A percentile compares a stretch with the other conserved stretches of the same genome.
Conservation (phyloP, 768 basidiomycete genomes). For the Infundibulicybe gibba region DNA sequence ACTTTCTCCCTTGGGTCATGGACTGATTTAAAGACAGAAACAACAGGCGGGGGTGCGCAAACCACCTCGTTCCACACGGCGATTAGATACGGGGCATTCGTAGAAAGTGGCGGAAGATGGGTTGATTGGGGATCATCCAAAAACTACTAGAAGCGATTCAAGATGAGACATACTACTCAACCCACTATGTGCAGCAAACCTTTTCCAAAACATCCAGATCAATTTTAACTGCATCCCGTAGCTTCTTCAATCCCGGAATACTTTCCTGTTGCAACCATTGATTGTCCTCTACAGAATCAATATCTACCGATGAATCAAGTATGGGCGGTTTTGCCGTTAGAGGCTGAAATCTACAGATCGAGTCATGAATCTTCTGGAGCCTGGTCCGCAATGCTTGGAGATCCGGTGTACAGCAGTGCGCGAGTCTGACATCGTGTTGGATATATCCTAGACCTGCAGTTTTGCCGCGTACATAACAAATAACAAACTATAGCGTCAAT, state of each 20-base stretch:
- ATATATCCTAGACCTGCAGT: too few species aligned
- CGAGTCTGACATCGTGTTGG: too few species aligned
- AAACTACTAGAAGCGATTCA: conserved; percentile 51
- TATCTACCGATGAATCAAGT: conserved; percentile 39
- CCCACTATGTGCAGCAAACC: conserved; percentile 21
- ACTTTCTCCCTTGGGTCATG: conserved; percentile 15
- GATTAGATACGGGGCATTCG: conserved; percentile 77
- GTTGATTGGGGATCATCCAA: conserved; percentile 43
- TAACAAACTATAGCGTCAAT: too few species aligned
- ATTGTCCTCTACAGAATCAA: conserved; percentile 30
- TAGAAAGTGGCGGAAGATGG: conserved; percentile 52
- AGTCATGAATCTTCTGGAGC: conserved; percentile 29
- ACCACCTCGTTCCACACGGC: conserved; percentile 82
- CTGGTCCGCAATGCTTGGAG: conserved; percentile 23
- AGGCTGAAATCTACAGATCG: conserved; percentile 35
- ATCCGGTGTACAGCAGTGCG: conserved; percentile 19
- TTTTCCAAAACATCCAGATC: conserved; percentile 43
- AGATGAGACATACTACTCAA: conserved; percentile 5
- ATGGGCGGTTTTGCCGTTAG: conserved; percentile 35
- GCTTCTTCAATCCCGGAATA: conserved; percentile 42
- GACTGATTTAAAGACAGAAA: conserved; percentile 58
- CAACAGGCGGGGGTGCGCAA: conserved; percentile 52
- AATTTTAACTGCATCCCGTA: conserved; percentile 39
- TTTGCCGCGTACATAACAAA: too few species aligned
- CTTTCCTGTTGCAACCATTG: conserved; percentile 39